Evolutionary conservation across 192 early-diverging fungal species (phyloP), one percentile per base, ranked within the genome.

Genomic region (Umbelopsis ramanniana): DNA sequence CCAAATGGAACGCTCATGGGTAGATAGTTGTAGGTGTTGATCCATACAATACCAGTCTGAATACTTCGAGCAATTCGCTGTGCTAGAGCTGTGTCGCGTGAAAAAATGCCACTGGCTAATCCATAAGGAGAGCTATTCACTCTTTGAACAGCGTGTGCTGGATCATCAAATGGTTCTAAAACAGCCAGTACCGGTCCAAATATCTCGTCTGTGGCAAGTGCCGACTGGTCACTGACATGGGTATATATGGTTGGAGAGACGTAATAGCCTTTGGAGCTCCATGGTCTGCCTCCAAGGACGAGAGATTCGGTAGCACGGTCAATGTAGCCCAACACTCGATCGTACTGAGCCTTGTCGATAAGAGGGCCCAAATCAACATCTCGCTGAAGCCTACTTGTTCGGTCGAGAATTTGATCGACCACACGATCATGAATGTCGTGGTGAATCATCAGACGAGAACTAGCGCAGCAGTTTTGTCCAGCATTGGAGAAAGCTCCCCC

Each of bases 381-480:
- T 0, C 68, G 66, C 52, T 82, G 67, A 17, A 79, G 67, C 48
- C 78, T 76, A 26, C 76, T 79, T 8, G 84, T 83, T 0, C 81
- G 79, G 50, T 83, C 76, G 12, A 77, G 76, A 50, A 88, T 79
- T 55, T 79, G 74, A 1, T 81, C 79, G 66, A 95, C 35, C 17
- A 95, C 89, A n/a, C 73, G 73, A 43, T 90, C 86, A 71, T 91
- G 86, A 5, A 93, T 75, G 19, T 79, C 76, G 71, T 84, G 85
- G 52, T 93, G 91, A 29, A 92, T 90, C 69, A 89, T 88, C 11
- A 95, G 81, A 0, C 92, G 79, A 48, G 91, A 89, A 45, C 90
- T 75, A 3, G 86, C 91, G 74, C 92, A 93, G 77, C 93, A 95
- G 71, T 87, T 89, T 80, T 94, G 92, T 0, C 92, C 91, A 3